These are phyloP conservation scores for Colletotrichum orbiculare DNA, from an alignment of 2,329 filamentous ascomycete genomes.

Conservation along the genomic window DNA sequence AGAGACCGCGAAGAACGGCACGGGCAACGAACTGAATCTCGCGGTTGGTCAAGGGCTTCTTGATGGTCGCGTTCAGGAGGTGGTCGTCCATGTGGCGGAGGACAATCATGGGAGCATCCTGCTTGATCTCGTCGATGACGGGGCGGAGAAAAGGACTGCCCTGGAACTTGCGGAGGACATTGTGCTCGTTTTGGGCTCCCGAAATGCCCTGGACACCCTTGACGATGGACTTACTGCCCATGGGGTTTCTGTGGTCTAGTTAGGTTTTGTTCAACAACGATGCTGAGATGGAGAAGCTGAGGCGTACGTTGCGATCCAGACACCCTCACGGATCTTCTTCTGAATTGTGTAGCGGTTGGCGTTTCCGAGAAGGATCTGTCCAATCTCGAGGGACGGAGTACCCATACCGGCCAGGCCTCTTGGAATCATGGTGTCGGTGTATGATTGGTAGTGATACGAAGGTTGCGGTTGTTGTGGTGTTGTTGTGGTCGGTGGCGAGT, in stretches of 20 bases:
- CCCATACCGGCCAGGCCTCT: conserved; percentile 33
- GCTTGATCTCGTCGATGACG: conserved; percentile 35
- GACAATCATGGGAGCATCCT: conserved; percentile 35
- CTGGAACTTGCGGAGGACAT: conserved; percentile 33
- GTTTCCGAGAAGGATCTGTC: conserved; percentile 34
- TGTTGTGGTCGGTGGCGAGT: conserved; percentile 13
- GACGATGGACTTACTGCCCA: conserved; percentile 35
- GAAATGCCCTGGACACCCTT: conserved; percentile 34
- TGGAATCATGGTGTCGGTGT: conserved; percentile 23
- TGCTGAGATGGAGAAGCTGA: background rate
- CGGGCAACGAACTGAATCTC: conserved; percentile 34
- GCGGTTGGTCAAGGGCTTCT: conserved; percentile 35
- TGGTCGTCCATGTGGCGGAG: conserved; percentile 35
- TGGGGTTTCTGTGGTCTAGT: conserved; percentile 15
- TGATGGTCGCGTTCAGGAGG: conserved; percentile 32
- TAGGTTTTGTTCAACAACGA: background rate
- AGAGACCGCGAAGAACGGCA: conserved; percentile 31
- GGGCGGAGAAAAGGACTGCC: conserved; percentile 35
- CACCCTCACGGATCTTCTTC: conserved; percentile 36
- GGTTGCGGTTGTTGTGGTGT: background rate
- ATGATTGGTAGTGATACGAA: background rate
- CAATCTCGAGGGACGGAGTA: conserved; percentile 34
- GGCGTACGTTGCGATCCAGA: conserved; percentile 34
- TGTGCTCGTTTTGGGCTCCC: conserved; percentile 34
- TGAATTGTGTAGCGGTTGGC: conserved; percentile 36